phyloP scores from a whole-genome alignment of 345 rosid genomes.

The Rhizophora mangle region DNA sequence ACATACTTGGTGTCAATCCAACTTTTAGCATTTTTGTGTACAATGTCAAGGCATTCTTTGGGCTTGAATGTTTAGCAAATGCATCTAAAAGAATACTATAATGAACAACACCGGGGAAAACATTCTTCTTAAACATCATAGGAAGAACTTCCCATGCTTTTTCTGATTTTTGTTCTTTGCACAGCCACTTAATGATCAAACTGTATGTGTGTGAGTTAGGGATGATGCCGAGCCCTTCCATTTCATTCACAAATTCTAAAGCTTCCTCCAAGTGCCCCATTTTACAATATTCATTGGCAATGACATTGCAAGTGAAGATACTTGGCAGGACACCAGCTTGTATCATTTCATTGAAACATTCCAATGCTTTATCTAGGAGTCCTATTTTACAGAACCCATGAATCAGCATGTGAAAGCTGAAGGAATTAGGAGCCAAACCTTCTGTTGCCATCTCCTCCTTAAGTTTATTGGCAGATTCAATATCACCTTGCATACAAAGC shows the following conservation, averaged over 20 bases:
- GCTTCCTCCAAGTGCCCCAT: conserved; percentile 37
- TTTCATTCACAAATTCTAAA: conserved; percentile 32
- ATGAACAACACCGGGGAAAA: conserved; percentile 32
- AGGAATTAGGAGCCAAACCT: conserved; percentile 28
- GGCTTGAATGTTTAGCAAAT: conserved; percentile 36
- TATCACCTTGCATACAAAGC: conserved; percentile 32
- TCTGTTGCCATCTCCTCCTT: conserved; percentile 39
- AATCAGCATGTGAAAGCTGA: conserved; percentile 33
- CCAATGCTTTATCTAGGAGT: conserved; percentile 35
- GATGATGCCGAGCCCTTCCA: conserved; percentile 29
- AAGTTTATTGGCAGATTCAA: conserved; percentile 38
- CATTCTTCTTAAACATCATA: conserved; percentile 47
- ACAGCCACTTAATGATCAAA: conserved; percentile 39
- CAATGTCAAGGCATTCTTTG: conserved; percentile 33
- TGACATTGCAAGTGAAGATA: conserved; percentile 39
- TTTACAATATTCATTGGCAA: conserved; percentile 33
- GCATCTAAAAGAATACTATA: conserved; percentile 42
- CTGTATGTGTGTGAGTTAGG: conserved; percentile 41
- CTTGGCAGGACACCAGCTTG: conserved; percentile 32
- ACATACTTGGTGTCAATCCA: conserved; percentile 34
- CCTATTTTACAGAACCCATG: conserved; percentile 45
- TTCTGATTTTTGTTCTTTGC: conserved; percentile 25
- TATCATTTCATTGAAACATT: conserved; percentile 34
- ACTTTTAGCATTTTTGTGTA: conserved; percentile 39
- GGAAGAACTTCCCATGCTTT: conserved; percentile 50